A percentile compares a stretch with the other conserved stretches of the same genome.
Evolutionary conservation across 805 yeast genomes (phyloP).

Genomic region (Saccharomycopsis sp.): DNA sequence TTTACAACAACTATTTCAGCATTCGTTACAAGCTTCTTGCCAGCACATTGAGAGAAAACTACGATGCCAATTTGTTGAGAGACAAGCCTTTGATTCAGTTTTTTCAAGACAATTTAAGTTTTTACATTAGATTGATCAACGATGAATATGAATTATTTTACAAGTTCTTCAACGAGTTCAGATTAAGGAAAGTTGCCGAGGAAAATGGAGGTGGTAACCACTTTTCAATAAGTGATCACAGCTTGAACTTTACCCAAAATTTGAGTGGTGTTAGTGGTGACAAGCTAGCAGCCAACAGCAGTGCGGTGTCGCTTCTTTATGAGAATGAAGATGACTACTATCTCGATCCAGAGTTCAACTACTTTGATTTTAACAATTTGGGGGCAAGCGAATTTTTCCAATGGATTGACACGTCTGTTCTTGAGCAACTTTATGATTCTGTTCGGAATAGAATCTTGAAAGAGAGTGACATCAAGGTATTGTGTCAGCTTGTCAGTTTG

Average conservation of each 20-base stretch:
- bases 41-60: constrained; percentile 32
- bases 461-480: constrained; percentile 54
- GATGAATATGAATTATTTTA: constrained; percentile 55
- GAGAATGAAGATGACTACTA: constrained; percentile 13
- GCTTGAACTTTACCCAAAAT: constrained; percentile 7
- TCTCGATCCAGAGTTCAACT: constrained; percentile 19
- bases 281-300: background rate
- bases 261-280: background rate
- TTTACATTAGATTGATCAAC: constrained; percentile 48
- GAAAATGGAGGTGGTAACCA: background rate
- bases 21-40: constrained; percentile 43
- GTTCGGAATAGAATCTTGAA: constrained; percentile 58
- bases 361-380: constrained; percentile 11
- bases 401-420: constrained; percentile 48
- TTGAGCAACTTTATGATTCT: constrained; percentile 72
- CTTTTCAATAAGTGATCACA: constrained; percentile 8
- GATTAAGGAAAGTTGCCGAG: constrained; percentile 4
- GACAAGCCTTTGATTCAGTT: constrained; percentile 41
- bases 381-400: constrained; percentile 32
- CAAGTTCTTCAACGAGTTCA: constrained; percentile 38
- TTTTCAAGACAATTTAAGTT: constrained; percentile 54
- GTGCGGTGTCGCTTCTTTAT: background rate
- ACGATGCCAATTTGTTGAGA: constrained; percentile 26
- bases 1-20: constrained; percentile 53
- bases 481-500: constrained; percentile 70